Percentiles rank a stretch among this genome's conserved stretches.
Conservation (phyloP, 2,329 filamentous ascomycete genomes). For the Fusarium neocosmosporiellum region DNA sequence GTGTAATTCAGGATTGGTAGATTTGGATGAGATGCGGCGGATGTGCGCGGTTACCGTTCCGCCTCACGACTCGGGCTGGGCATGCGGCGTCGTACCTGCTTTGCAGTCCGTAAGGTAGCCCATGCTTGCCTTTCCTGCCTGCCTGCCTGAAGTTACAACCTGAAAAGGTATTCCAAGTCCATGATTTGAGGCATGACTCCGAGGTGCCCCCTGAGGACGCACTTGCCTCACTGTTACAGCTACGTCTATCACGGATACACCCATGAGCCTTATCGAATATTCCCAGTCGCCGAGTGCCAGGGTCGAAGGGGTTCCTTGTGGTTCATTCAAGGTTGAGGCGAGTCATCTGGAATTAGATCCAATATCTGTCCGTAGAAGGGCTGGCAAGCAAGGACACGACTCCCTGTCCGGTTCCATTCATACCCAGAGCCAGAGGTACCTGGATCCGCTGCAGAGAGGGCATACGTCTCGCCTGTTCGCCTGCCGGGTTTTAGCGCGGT, state of each 20-base stretch:
- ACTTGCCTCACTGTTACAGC: neutral
- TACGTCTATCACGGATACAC: neutral
- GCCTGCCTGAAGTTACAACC: neutral
- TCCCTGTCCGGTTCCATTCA: conserved; percentile 14
- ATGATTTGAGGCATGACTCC: neutral
- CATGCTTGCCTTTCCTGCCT: neutral
- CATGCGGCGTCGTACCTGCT: conserved; percentile 10
- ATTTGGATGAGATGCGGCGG: conserved; percentile 6
- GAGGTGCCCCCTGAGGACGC: neutral
- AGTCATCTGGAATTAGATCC: conserved; percentile 4
- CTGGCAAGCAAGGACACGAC: conserved; percentile 1
- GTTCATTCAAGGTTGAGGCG: conserved; percentile 8
- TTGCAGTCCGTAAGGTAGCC: neutral
- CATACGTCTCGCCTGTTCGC: conserved; percentile 23
- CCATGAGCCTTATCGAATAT: neutral
- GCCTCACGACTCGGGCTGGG: neutral
- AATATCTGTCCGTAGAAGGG: neutral
- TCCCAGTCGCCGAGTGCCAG: neutral
- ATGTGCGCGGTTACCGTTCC: conserved; percentile 1
- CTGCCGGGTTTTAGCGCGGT: conserved; percentile 16
- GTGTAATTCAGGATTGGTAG: conserved; percentile 5
- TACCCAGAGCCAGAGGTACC: conserved; percentile 5
- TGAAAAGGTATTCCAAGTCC: neutral
- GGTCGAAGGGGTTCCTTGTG: neutral
- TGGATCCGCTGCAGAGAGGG: conserved; percentile 1